Base-by-base conservation (phyloP, 2,329 filamentous ascomycete species). In the Penicillium sp. region DNA sequence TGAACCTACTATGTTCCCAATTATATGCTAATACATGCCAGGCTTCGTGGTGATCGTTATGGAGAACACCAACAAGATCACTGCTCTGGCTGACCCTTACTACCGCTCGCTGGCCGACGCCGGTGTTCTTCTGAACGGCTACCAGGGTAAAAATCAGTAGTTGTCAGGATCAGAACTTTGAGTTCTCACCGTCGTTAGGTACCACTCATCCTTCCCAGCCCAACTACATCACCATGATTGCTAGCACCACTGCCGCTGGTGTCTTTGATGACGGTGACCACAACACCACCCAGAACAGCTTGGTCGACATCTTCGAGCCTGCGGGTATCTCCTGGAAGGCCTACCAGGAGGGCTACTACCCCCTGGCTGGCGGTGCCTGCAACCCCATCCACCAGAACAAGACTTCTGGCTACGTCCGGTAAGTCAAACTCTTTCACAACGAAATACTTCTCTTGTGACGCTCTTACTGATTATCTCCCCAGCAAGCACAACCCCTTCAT, bases 401-500 rank as follows among this genome's bases (percentile, higher is more conserved):
- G 22, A 31, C 22, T 6, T 57, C 61, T 10, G 37, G 42, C 25
- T 63, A 63, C 41, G 61, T 63, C 54, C 61, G 61, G 61, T 63
- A 14, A 31, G 58, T 47, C 3, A n/a, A 38, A n/a, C 10, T n/a
- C 35, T 35, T 37, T 28, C 25, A 28, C 25, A 6, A 28, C 6
- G 1, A 28, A 28, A 28, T 28, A 28, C 25, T 28, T 28, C 6
- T 28, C 25, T 28, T 28, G 25, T 28, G 25, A 28, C 25, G 28
- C 4, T 28, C 17, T 42, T 17, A 17, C 34, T 42, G 17, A 61
- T 52, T 20, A 5, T 31, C n/a, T 4, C 5, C 20, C 11, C 8
- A 63, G 58, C 55, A 63, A 63, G 41, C 61, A 63, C 37, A 63
- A 63, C 47, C 61, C 61, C 5, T 63, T 61, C 58, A 63, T 63